These are phyloP conservation scores for Allium sativum DNA, from an alignment of 106 monocot species.

Conservation along the genomic window DNA sequence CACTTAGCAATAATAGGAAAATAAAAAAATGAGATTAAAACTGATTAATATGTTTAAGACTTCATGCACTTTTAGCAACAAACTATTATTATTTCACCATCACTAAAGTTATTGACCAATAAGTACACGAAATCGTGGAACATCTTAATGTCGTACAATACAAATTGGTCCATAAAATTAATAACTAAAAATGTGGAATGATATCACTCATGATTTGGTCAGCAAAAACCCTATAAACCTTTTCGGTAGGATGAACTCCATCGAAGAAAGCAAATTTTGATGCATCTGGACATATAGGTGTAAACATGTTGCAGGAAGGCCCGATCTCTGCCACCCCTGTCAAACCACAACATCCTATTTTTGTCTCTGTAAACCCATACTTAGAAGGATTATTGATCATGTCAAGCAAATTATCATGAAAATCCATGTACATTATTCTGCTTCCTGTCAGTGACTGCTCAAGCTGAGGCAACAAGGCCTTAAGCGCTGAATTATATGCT, in stretches of 20 bases:
- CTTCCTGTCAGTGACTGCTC: not conserved
- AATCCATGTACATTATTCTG: slow-evolving; percentile 1
- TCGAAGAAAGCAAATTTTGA: not conserved
- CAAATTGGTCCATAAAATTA: too few species aligned
- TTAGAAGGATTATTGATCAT: slow-evolving; percentile 8
- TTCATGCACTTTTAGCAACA: too few species aligned
- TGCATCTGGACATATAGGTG: not conserved
- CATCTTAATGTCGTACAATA: too few species aligned
- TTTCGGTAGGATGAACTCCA: slow-evolving; percentile 3
- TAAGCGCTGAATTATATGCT: not conserved
- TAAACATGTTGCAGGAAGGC: not conserved
- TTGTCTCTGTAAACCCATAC: not conserved
- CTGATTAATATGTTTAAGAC: too few species aligned
- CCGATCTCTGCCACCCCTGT: not conserved
- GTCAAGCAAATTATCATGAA: slow-evolving; percentile 1
- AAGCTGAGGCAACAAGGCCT: not conserved
- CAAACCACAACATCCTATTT: slow-evolving; percentile 2
- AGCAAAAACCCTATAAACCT: not conserved
- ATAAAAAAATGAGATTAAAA: too few species aligned
- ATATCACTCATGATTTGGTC: not conserved
- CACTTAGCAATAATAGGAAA: too few species aligned
- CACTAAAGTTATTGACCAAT: too few species aligned
- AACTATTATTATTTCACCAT: too few species aligned
- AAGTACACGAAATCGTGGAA: too few species aligned
- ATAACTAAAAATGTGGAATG: not conserved